Evolutionary conservation across 257 asterid species (phyloP).

Genomic region (Scutellaria baicalensis): DNA sequence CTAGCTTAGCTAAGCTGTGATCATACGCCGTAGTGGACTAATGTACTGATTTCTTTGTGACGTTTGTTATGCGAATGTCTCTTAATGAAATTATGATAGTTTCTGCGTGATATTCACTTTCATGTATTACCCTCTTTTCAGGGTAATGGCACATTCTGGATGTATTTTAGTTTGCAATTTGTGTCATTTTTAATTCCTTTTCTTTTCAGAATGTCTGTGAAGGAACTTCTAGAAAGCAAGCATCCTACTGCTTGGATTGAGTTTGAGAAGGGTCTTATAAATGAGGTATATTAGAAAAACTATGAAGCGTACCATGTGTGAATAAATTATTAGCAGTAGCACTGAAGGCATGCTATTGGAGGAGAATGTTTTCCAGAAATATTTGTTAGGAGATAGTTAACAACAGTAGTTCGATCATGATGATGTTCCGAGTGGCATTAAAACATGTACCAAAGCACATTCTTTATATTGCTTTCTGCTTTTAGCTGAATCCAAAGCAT

Average conservation of each 20-base stretch:
- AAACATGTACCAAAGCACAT: too few relatives aligned
- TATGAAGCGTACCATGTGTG: too few relatives aligned
- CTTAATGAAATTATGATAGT: too few relatives aligned
- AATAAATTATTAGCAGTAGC: background rate
- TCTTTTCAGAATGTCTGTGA: slow-evolving; percentile 67
- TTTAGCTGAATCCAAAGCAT: too few relatives aligned
- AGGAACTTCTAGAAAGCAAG: slow-evolving; percentile 84
- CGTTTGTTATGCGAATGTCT: too few relatives aligned
- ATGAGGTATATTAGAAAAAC: slow-evolving; percentile 6
- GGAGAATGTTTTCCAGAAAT: background rate
- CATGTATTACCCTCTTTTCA: too few relatives aligned
- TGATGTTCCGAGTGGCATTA: background rate
- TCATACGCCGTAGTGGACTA: too few relatives aligned
- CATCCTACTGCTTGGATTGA: slow-evolving; percentile 95
- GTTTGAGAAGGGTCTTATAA: too few relatives aligned
- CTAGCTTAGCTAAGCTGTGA: too few relatives aligned
- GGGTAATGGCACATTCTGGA: background rate
- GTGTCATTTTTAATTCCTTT: slow-evolving; percentile 5
- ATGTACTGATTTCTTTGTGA: too few relatives aligned
- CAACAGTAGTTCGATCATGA: background rate
- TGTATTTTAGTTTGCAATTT: slow-evolving; percentile 13
- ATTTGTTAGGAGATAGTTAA: background rate
- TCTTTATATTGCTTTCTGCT: too few relatives aligned
- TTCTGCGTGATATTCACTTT: too few relatives aligned
- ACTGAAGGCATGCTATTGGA: background rate